Evolutionary conservation across 2,329 filamentous ascomycete species (phyloP).

Genomic region (Rutstroemia sp.): DNA sequence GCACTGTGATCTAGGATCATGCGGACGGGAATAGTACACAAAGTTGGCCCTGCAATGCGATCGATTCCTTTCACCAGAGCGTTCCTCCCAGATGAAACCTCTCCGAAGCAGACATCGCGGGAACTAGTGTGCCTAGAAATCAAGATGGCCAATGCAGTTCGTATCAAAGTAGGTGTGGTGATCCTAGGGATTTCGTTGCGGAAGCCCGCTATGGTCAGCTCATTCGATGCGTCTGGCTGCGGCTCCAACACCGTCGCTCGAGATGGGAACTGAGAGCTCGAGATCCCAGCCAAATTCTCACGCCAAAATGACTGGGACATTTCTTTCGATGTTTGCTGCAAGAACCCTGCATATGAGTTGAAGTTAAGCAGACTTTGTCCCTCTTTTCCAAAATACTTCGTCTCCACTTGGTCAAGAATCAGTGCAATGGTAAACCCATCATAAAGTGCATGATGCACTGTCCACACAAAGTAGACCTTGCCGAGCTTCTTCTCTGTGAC

Average conservation of each 20-base stretch:
- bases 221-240: background rate
- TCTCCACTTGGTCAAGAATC: slow-evolving; percentile 18
- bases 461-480: slow-evolving; percentile 32
- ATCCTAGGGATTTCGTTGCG: slow-evolving; percentile 34
- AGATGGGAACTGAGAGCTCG: slow-evolving; percentile 43
- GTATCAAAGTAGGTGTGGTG: slow-evolving; percentile 27
- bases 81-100: slow-evolving; percentile 35
- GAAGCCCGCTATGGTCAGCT: background rate
- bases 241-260: background rate
- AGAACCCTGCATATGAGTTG: slow-evolving; percentile 39
- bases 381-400: background rate
- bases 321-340: slow-evolving; percentile 33
- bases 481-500: slow-evolving; percentile 17
- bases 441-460: slow-evolving; percentile 50
- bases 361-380: background rate
- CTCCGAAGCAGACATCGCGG: slow-evolving; percentile 18
- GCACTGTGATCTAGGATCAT: slow-evolving; percentile 25
- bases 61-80: slow-evolving; percentile 32
- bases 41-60: slow-evolving; percentile 34
- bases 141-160: slow-evolving; percentile 36
- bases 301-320: slow-evolving; percentile 40
- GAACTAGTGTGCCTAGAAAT: slow-evolving; percentile 26
- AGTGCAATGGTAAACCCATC: slow-evolving; percentile 54
- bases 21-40: slow-evolving; percentile 35
- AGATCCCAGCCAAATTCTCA: slow-evolving; percentile 35